Evolutionary conservation across 1,284 basidiomycete species (phyloP).

Genomic region (Tylopilus sp.): DNA sequence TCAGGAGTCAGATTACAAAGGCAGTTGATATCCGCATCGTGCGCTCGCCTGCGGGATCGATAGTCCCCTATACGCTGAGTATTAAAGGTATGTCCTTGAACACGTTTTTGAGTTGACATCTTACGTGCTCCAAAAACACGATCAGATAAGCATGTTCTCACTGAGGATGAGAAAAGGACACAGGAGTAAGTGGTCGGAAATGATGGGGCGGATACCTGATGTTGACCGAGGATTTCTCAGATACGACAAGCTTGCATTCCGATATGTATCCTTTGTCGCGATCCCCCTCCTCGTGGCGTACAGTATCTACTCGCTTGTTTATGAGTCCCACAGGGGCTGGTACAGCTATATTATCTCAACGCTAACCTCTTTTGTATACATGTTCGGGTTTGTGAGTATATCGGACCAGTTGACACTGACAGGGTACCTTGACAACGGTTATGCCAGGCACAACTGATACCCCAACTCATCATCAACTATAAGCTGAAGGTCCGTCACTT

Average conservation of each 20-base stretch:
- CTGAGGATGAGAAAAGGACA: conserved; percentile 95
- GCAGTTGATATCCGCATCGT: conserved; percentile 81
- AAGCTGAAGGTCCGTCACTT: conserved; percentile 73
- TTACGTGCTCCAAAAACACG: conserved; percentile 6
- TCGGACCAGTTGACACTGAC: conserved; percentile 1
- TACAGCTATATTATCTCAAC: conserved; percentile 93
- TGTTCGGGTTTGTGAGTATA: conserved; percentile 90
- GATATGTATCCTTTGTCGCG: conserved; percentile 85
- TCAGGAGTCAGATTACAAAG: conserved; percentile 62
- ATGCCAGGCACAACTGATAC: conserved; percentile 78
- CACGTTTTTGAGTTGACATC: conserved; percentile 13
- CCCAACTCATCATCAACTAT: conserved; percentile 94
- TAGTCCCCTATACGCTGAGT: conserved; percentile 75
- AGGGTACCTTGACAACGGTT: conserved; percentile 18
- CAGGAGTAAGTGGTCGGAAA: conserved; percentile 68
- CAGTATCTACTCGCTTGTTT: conserved; percentile 86
- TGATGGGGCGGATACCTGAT: conserved; percentile 19
- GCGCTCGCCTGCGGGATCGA: conserved; percentile 53
- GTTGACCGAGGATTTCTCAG: conserved; percentile 36
- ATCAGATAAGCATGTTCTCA: conserved; percentile 87
- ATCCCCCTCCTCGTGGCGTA: conserved; percentile 84
- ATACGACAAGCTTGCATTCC: conserved; percentile 85
- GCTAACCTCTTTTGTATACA: conserved; percentile 85
- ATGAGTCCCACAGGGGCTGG: conserved; percentile 89
- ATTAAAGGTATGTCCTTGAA: conserved; percentile 61